These are phyloP conservation scores for Pseudocercospora ulei DNA, from an alignment of 2,329 filamentous ascomycete genomes.

Conservation along the genomic window DNA sequence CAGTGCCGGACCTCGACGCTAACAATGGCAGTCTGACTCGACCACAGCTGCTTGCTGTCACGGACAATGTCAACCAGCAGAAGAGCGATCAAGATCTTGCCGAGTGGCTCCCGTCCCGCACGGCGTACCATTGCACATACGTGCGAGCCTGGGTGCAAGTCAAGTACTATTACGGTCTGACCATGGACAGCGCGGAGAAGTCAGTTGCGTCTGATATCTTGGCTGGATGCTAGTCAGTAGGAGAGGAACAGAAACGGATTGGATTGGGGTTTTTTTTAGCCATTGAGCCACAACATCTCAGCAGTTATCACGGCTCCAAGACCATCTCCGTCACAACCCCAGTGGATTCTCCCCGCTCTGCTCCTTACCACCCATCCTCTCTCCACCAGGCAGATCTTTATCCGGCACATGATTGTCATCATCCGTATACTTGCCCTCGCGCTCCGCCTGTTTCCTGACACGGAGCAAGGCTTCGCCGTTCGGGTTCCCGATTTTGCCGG, in stretches of 20 bases:
- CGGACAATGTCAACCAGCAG: slow-evolving; percentile 64
- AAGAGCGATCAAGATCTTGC: slow-evolving; percentile 65
- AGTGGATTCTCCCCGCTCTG: slow-evolving; percentile 34
- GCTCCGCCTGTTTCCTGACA: slow-evolving; percentile 24
- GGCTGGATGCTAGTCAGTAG: slow-evolving; percentile 47
- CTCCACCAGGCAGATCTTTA: slow-evolving; percentile 26
- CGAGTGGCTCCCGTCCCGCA: slow-evolving; percentile 63
- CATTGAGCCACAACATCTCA: too few relatives aligned
- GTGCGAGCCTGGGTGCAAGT: slow-evolving; percentile 67
- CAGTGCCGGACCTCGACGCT: too few relatives aligned
- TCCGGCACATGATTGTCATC: slow-evolving; percentile 24
- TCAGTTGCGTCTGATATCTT: slow-evolving; percentile 42
- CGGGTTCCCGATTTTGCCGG: slow-evolving; percentile 28
- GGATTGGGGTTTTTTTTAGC: too few relatives aligned
- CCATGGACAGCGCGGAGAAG: slow-evolving; percentile 64
- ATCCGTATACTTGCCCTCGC: slow-evolving; percentile 23
- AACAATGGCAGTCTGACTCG: slow-evolving; percentile 53
- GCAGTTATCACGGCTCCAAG: not conserved
- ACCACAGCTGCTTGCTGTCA: slow-evolving; percentile 71
- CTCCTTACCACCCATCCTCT: slow-evolving; percentile 32
- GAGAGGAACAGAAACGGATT: too few relatives aligned
- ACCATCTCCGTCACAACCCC: slow-evolving; percentile 29
- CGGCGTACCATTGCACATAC: slow-evolving; percentile 66
- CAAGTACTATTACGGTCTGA: slow-evolving; percentile 61
- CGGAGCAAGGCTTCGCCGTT: slow-evolving; percentile 27